Evolutionary conservation across 2,329 filamentous ascomycete genomes (phyloP).

Genomic region (Colletotrichum tabaci): DNA sequence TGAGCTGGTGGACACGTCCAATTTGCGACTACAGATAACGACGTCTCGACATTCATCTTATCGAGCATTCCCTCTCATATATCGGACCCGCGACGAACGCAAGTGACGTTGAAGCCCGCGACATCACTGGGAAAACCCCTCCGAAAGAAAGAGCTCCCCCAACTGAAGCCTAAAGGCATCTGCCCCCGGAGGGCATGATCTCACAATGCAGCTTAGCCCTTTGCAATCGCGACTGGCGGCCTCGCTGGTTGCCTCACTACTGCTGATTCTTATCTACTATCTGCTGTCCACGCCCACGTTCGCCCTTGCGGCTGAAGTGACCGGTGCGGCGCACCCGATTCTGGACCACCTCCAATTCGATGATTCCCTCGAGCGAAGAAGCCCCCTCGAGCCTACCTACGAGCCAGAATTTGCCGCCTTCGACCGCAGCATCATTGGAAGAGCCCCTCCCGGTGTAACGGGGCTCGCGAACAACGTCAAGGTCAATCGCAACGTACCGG

Average conservation of each 20-base stretch:
- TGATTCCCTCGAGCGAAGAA: slow-evolving; percentile 43
- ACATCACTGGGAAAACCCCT: not conserved
- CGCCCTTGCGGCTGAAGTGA: slow-evolving; percentile 73
- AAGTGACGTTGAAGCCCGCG: slow-evolving; percentile 11
- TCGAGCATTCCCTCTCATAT: slow-evolving; percentile 8
- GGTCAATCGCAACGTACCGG: slow-evolving; percentile 69
- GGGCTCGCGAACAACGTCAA: slow-evolving; percentile 76
- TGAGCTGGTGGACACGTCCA: slow-evolving; percentile 29
- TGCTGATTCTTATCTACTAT: slow-evolving; percentile 74
- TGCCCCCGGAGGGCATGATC: slow-evolving; percentile 60
- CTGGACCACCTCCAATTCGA: slow-evolving; percentile 44
- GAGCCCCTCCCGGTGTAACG: slow-evolving; percentile 66
- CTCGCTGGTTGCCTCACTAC: slow-evolving; percentile 72
- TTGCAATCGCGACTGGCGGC: slow-evolving; percentile 81
- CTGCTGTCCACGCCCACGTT: slow-evolving; percentile 71
- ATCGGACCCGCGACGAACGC: not conserved
- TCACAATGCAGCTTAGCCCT: slow-evolving; percentile 73
- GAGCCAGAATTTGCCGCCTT: slow-evolving; percentile 74
- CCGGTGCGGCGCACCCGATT: slow-evolving; percentile 44
- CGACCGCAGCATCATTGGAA: slow-evolving; percentile 74
- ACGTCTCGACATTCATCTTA: slow-evolving; percentile 12
- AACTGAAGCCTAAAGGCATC: slow-evolving; percentile 24
- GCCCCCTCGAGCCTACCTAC: slow-evolving; percentile 57
- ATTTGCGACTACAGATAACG: slow-evolving; percentile 24
- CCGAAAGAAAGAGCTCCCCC: too few species aligned